Percentiles rank a stretch among this genome's conserved stretches.
Evolutionary conservation across 208 protist genomes (phyloP).

Genomic region (Borovskyia barvae): DNA sequence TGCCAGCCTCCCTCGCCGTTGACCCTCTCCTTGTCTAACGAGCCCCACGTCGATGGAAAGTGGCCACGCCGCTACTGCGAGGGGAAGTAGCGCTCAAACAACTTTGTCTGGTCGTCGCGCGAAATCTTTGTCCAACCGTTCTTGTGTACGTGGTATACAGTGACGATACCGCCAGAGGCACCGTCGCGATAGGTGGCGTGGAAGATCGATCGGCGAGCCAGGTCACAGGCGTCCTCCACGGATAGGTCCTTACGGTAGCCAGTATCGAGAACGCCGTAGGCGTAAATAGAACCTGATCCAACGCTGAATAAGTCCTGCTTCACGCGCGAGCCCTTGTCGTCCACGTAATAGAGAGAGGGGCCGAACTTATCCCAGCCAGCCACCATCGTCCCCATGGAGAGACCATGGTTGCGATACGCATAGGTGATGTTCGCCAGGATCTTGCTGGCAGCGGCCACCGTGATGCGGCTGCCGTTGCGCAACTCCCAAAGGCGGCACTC

Average conservation of each 20-base stretch:
- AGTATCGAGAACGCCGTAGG: slow-evolving; percentile 98
- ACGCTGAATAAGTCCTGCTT: slow-evolving; percentile 98
- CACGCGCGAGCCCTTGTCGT: slow-evolving; percentile 98
- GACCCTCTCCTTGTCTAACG: too few species aligned
- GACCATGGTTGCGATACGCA: slow-evolving; percentile 96
- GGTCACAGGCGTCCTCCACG: slow-evolving; percentile 97
- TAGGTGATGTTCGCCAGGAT: slow-evolving; percentile 99
- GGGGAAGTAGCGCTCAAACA: slow-evolving; percentile 80
- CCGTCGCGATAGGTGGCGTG: slow-evolving; percentile 99
- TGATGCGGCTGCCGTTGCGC: slow-evolving; percentile 97
- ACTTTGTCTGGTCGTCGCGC: slow-evolving; percentile 90
- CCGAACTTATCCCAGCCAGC: slow-evolving; percentile 97
- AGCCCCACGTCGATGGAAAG: too few species aligned
- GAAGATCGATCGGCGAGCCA: slow-evolving; percentile 98
- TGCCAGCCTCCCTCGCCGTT: too few species aligned
- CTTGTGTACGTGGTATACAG: slow-evolving; percentile 95
- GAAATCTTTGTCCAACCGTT: slow-evolving; percentile 96
- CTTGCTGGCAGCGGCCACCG: slow-evolving; percentile 99
- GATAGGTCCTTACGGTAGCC: slow-evolving; percentile 94
- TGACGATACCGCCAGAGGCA: slow-evolving; percentile 97
- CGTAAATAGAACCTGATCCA: slow-evolving; percentile 99
- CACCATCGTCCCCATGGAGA: slow-evolving; percentile 99
- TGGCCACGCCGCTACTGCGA: slow-evolving; percentile 7
- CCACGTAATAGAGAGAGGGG: slow-evolving; percentile 99
- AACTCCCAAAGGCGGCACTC: slow-evolving; percentile 94